Evolutionary conservation across 345 rosid species (phyloP).

Genomic region (Odontarrhena argentea): DNA sequence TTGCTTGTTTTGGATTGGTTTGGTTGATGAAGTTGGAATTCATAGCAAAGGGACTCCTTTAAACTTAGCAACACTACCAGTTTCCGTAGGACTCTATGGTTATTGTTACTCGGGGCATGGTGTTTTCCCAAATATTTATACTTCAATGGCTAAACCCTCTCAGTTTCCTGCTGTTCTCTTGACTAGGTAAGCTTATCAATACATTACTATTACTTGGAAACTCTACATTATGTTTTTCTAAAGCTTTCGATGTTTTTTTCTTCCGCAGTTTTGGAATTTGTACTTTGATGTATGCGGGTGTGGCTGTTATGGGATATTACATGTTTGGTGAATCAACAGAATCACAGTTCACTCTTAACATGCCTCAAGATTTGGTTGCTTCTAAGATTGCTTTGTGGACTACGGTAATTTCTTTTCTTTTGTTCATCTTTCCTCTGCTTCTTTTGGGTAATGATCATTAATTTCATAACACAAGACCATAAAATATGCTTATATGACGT

Average conservation of each 20-base stretch:
- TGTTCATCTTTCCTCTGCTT: neutral
- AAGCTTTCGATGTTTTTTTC: neutral
- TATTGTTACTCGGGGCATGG: constrained; percentile 97
- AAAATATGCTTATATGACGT: constrained; percentile 12
- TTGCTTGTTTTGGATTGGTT: constrained; percentile 85
- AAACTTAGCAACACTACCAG: constrained; percentile 74
- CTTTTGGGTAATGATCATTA: neutral
- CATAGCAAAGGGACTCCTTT: constrained; percentile 65
- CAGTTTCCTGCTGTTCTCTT: constrained; percentile 72
- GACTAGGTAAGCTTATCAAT: constrained; percentile 51
- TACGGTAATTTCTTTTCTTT: constrained; percentile 54
- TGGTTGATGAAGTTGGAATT: constrained; percentile 70
- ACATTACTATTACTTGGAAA: neutral
- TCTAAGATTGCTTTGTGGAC: constrained; percentile 98
- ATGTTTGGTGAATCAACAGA: constrained; percentile 79
- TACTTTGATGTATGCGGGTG: constrained; percentile 78
- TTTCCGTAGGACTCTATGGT: constrained; percentile 91
- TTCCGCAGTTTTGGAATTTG: constrained; percentile 65
- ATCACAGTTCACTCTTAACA: constrained; percentile 89
- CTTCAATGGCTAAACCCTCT: constrained; percentile 86
- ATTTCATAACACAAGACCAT: constrained; percentile 12
- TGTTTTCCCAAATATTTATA: constrained; percentile 91
- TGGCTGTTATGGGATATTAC: constrained; percentile 81
- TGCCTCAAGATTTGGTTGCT: constrained; percentile 81
- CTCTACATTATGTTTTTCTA: neutral